phyloP scores from a whole-genome alignment of 2,329 filamentous ascomycete species.

The Trichoderma harzianum region DNA sequence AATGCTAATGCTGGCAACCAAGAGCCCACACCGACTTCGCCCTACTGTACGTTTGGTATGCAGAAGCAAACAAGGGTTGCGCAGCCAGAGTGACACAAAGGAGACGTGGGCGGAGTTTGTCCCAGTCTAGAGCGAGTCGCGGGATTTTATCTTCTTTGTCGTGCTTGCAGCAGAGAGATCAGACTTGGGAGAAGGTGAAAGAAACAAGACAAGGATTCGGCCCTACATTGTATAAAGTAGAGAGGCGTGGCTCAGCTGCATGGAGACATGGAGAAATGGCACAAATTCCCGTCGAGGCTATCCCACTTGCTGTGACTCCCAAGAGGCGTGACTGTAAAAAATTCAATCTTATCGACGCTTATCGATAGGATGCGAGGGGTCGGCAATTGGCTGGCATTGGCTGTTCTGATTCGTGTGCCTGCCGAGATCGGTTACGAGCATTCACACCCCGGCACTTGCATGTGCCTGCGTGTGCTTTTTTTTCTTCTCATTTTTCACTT shows the following conservation, averaged over 20 bases:
- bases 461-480: background rate
- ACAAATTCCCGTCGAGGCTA: background rate
- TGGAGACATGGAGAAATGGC: background rate
- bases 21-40: conserved; percentile 15
- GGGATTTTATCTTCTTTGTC: conserved; percentile 1
- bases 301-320: background rate
- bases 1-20: background rate
- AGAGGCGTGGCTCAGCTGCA: conserved; percentile 7
- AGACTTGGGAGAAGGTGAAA: background rate
- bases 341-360: conserved; percentile 11
- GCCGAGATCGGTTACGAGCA: conserved; percentile 12
- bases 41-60: background rate
- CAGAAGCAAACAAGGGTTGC: conserved; percentile 2
- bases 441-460: conserved; percentile 10
- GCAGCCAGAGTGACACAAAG: background rate
- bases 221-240: conserved; percentile 5
- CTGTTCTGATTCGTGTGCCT: conserved; percentile 15
- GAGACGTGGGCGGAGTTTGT: conserved; percentile 3
- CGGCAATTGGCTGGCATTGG: background rate
- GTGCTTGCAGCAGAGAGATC: background rate
- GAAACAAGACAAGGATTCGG: background rate
- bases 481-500: background rate
- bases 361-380: conserved; percentile 12
- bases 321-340: conserved; percentile 16
- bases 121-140: conserved; percentile 11